These are phyloP conservation scores for Colletotrichum graminicola DNA, from an alignment of 2,329 filamentous ascomycete genomes.

Conservation along the genomic window DNA sequence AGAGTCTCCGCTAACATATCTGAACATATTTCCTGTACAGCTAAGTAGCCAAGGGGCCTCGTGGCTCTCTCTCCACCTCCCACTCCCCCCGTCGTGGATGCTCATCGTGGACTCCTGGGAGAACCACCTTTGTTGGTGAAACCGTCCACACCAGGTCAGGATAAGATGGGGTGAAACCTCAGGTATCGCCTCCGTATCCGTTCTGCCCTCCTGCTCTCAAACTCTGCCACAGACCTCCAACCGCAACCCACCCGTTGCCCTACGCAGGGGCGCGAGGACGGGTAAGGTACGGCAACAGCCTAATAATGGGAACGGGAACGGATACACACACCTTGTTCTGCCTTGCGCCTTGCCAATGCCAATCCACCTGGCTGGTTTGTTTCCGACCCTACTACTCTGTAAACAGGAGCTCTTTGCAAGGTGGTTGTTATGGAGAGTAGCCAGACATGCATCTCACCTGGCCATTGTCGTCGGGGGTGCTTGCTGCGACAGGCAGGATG, in stretches of 20 bases:
- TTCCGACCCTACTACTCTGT: background rate
- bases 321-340: background rate
- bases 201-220: conserved; percentile 16
- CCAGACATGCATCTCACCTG: conserved; percentile 28
- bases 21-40: no score
- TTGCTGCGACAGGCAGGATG: conserved; percentile 10
- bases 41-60: conserved; percentile 1
- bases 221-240: background rate
- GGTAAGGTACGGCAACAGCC: conserved; percentile 13
- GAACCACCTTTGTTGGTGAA: conserved; percentile 18
- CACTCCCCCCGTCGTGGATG: conserved; percentile 29
- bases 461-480: conserved; percentile 15
- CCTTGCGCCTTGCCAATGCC: conserved; percentile 6
- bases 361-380: conserved; percentile 29
- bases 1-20: conserved; percentile 33
- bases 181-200: conserved; percentile 28
- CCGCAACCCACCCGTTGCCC: conserved; percentile 22
- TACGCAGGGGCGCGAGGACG: conserved; percentile 29
- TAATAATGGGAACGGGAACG: conserved; percentile 19
- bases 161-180: conserved; percentile 30
- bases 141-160: conserved; percentile 19
- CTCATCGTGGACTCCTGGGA: conserved; percentile 29
- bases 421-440: conserved; percentile 22
- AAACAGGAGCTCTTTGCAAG: conserved; percentile 6
- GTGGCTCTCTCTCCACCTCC: conserved; percentile 24